Base-by-base conservation (phyloP, 2,329 filamentous ascomycete species). In the Davidsoniella australis region DNA sequence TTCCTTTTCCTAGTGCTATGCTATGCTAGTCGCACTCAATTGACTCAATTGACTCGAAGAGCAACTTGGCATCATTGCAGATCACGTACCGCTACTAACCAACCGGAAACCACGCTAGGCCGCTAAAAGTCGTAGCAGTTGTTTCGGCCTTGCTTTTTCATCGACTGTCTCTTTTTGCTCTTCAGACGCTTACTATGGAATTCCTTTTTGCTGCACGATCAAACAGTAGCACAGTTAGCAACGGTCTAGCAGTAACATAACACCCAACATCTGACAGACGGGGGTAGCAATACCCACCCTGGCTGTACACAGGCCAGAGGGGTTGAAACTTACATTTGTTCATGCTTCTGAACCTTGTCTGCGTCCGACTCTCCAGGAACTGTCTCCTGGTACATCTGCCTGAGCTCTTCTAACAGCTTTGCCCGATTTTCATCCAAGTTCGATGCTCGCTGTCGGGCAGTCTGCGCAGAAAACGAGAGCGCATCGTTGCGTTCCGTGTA, bases 381-480 rank as follows among this genome's bases (percentile, higher is more conserved):
- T 2, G 60, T 60, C 36, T 65, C 64, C 2, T 60, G 59, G 52
- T 73, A 76, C 45, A 76, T 69, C 24, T 62, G 62, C 24, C 58
- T 60, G 9, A 76, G 55, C 58, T 75, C 73, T 2, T 70, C 63
- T 2, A 64, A 53, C 1, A 76, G 61, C 56, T 76, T 72, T 20
- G 60, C 58, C 29, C 64, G 64, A 56, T 78, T 78, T 38, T 75
- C 70, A 1, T 71, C 67, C 8, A 64, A 61, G 56, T 78, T 78
- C 45, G 68, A 66, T 14, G 63, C 62, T 42, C 72, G 64, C 38
- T 70, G 73, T 17, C 75, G 66, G 48, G 71, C 66, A 2, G 67
- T 70, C 57, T 78, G 75, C 0, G 71, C 71, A 48, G 75, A 68
- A 33, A 78, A 69, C 0, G 66, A 69, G 52, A 77, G 66, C 39